phyloP scores from a whole-genome alignment of 305 asterid species.

The Solanum hybrid region DNA sequence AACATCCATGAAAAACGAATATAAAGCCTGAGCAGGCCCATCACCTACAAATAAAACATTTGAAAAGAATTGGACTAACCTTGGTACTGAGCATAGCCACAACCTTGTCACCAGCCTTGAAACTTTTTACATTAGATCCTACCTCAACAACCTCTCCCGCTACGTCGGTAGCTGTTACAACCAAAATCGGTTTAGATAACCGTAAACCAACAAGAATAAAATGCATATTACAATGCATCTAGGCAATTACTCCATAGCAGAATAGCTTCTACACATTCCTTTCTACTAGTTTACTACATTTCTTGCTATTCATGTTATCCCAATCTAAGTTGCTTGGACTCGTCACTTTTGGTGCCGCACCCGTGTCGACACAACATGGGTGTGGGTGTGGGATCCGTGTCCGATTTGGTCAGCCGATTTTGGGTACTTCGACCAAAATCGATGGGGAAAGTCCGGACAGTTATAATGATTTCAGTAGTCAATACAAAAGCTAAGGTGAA shows the following conservation, averaged over 20 bases:
- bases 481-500: not conserved
- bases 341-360: not conserved
- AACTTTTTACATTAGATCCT: conserved; percentile 49
- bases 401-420: not conserved
- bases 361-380: not conserved
- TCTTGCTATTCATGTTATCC: not conserved
- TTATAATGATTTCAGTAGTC: not conserved
- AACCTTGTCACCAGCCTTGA: conserved; percentile 75
- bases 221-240: not conserved
- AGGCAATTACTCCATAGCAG: not conserved
- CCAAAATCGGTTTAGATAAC: not conserved
- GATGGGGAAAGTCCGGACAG: not conserved
- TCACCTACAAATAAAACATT: not conserved
- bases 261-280: not conserved
- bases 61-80: conserved; percentile 24
- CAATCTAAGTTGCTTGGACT: not conserved
- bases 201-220: not conserved
- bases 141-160: conserved; percentile 71
- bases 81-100: conserved; percentile 27
- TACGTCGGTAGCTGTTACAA: conserved; percentile 57
- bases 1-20: not conserved
- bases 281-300: not conserved
- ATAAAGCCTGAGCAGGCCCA: not conserved
- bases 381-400: not conserved
- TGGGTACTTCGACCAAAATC: not conserved